Conservation (phyloP, 1,284 basidiomycete genomes). For the Austropuccinia psidii region DNA sequence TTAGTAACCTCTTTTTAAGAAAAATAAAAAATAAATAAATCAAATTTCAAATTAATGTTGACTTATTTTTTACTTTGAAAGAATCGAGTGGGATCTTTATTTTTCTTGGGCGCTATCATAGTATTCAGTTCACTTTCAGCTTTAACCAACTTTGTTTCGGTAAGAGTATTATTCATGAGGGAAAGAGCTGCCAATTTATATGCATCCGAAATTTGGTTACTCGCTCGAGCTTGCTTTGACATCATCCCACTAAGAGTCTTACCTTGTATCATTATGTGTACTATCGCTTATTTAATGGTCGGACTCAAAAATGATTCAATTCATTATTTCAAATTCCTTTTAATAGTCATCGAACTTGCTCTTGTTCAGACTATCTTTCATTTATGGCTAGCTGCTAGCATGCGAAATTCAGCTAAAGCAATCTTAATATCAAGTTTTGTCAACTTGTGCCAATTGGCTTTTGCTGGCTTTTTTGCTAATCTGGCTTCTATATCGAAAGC, state of each 20-base stretch:
- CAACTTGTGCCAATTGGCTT: conserved; percentile 66
- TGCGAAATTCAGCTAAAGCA: conserved; percentile 75
- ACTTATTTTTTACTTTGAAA: conserved; percentile 47
- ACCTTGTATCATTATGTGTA: conserved; percentile 70
- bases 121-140: conserved; percentile 81
- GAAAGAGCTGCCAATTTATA: conserved; percentile 57
- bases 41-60: neutral
- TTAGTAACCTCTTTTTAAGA: conserved; percentile 45
- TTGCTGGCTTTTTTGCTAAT: conserved; percentile 61
- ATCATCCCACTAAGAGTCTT: conserved; percentile 72
- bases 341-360: conserved; percentile 67
- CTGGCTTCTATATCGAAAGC: conserved; percentile 68
- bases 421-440: conserved; percentile 70
- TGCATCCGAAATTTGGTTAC: conserved; percentile 74
- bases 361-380: conserved; percentile 78
- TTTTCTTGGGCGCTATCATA: conserved; percentile 46
- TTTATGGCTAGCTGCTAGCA: conserved; percentile 70
- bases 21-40: too few relatives aligned
- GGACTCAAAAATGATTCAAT: conserved; percentile 63
- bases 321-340: conserved; percentile 71
- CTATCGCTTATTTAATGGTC: conserved; percentile 84
- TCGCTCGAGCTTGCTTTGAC: conserved; percentile 75
- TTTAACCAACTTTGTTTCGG: conserved; percentile 71
- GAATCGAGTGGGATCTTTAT: conserved; percentile 35
- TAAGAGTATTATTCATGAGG: conserved; percentile 71